Evolutionary conservation across 78 protist genomes (phyloP), one percentile per base, ranked within the genome.

Genomic region (Dictyostelium purpureum): DNA sequence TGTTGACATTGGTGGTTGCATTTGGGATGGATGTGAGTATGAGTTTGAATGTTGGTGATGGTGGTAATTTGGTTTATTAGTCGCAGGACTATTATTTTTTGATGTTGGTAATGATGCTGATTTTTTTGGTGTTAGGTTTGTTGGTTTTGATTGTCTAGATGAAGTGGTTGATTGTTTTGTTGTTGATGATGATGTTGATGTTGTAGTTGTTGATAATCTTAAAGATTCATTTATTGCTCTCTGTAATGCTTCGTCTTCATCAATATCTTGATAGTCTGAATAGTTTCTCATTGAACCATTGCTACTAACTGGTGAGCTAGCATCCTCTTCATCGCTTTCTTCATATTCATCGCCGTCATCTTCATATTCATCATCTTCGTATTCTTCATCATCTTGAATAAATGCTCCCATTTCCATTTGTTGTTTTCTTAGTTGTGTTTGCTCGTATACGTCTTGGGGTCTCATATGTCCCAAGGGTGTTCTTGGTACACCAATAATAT

Each of bases 221-320:
- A 69, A 28, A 21, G 92, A 85, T 61, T 85, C 82, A n/a, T 56
- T 85, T 12, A 85, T 70, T 0, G 92, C 92, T 70, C 82, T 52
- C 33, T 85, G 92, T 59, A 85, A 47, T 3, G 59, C 80, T 9
- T 69, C 75, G 6, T 74, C 82, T 33, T 51, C 81, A 35, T 75
- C 81, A 52, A 31, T 28, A 11, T 10, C 76, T 69, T 69, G 76
- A 40, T 40, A 42, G 16, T 69, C 71, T 3, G 43, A 33, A 21
- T n/a, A 69, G n/a, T 21, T 24, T 37, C 21, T 40, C 76, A 69
- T n/a, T 69, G 21, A 1, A 2, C 28, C 80, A 21, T 11, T 52
- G 42, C 6, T 12, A 49, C 33, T 38, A 28, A 49, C 4, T 26
- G 78, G 2, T 28, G 31, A 0, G 5, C 52, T 42, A 69, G n/a